Percentiles rank a stretch among this genome's conserved stretches.
These are phyloP conservation scores for Batkoa obscura DNA, from an alignment of 371 early-diverging fungal genomes.

Conservation along the genomic window DNA sequence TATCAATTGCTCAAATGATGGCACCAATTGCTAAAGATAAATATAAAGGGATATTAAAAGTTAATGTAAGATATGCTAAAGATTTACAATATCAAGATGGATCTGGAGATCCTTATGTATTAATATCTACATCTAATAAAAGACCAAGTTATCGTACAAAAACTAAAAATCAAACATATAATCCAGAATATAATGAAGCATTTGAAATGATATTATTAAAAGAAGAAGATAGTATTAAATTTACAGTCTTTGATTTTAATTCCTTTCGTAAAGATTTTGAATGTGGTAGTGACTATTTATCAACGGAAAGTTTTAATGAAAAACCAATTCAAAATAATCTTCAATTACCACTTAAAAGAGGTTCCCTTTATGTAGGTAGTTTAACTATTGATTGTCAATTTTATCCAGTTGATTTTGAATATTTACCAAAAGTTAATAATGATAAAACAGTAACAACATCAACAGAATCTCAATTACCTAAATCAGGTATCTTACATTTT, in stretches of 20 bases:
- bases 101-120: constrained; percentile 69
- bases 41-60: constrained; percentile 72
- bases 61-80: constrained; percentile 55
- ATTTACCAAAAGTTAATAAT: neutral
- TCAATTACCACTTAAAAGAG: neutral
- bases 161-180: constrained; percentile 40
- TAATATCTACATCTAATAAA: constrained; percentile 36
- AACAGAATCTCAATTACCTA: neutral
- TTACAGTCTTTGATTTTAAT: constrained; percentile 61
- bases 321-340: constrained; percentile 16
- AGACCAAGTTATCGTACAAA: constrained; percentile 34
- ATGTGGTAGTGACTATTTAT: constrained; percentile 30
- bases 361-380: neutral
- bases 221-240: constrained; percentile 34
- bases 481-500: constrained; percentile 21
- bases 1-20: constrained; percentile 69
- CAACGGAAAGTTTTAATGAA: neutral
- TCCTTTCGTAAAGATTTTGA: constrained; percentile 35
- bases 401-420: neutral
- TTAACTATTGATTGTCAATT: neutral
- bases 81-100: constrained; percentile 54
- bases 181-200: constrained; percentile 76
- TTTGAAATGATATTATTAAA: constrained; percentile 47
- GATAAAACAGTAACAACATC: neutral
- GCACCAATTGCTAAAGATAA: constrained; percentile 33